Evolutionary conservation across 2,329 filamentous ascomycete species (phyloP).

Genomic region (Endoconidiophora polonica): DNA sequence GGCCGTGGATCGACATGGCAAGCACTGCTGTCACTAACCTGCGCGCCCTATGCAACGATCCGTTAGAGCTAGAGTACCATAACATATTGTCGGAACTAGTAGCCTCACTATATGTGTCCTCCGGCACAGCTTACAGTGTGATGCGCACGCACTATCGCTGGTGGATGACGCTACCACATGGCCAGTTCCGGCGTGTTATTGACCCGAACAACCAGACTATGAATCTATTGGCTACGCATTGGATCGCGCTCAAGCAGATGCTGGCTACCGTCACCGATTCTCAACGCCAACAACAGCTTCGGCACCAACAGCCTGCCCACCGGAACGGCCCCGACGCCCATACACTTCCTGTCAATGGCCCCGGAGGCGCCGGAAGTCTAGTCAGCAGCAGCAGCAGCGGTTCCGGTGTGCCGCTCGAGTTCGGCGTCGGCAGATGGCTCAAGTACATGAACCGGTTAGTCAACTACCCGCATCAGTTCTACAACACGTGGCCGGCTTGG

Average conservation of each 20-base stretch:
- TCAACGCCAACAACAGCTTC: not conserved
- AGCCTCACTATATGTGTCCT: constrained; percentile 33
- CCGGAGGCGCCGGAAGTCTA: not conserved
- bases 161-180: constrained; percentile 41
- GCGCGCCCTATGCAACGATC: constrained; percentile 26
- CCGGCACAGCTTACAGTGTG: constrained; percentile 29
- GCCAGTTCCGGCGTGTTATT: constrained; percentile 33
- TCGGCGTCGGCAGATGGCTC: constrained; percentile 34
- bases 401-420: constrained; percentile 19
- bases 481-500: constrained; percentile 39
- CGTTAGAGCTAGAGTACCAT: constrained; percentile 30
- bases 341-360: not conserved
- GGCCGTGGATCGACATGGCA: constrained; percentile 30
- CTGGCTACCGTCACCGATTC: constrained; percentile 31
- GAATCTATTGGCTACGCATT: constrained; percentile 34
- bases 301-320: not conserved
- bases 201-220: constrained; percentile 29
- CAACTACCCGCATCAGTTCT: constrained; percentile 26
- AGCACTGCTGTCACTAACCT: constrained; percentile 26
- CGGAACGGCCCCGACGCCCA: not conserved
- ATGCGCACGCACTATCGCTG: constrained; percentile 34
- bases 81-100: constrained; percentile 29
- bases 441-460: constrained; percentile 32
- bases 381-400: not conserved
- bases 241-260: constrained; percentile 37